Evolutionary conservation across 2,329 filamentous ascomycete species (phyloP), one percentile per base, ranked within the genome.

Genomic region (Fonsecaea pedrosoi): DNA sequence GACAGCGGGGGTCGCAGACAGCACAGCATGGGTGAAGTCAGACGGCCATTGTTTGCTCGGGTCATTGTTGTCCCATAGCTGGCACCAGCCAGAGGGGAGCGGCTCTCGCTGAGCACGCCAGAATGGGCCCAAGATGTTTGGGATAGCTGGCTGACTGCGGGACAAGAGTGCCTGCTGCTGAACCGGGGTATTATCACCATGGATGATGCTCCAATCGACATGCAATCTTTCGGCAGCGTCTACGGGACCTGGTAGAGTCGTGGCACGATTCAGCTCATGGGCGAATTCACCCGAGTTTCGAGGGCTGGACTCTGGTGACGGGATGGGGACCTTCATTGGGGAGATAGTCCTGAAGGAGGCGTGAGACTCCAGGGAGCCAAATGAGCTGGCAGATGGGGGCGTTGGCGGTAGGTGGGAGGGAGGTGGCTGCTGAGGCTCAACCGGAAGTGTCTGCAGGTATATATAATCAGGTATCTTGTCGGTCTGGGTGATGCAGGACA

Each of bases 391-490:
- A 45, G 62, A 66, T 8, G 59, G 65, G 42, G 55, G 58, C 32
- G 59, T 59, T 18, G 30, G 62, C 8, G 45, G 58, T 9, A 60
- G 37, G 21, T 65, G 66, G 10, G 54, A 21, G n/a, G 48, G 32
- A 2, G 40, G 40, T 32, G 50, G 34, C 42, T 15, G 25, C 15
- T 18, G 32, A 2, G 38, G 10, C 2, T 30, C 53, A 18, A 12
- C n/a, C 15, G 56, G 25, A 38, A 45, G 15, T 2, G 64, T 30
- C 18, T 61, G 54, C 21, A 70, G 54, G 50, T 54, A 55, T 54
- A 70, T 70, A 38, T 70, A 65, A 53, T n/a, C 12, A 21, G 68
- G 68, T 1, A 60, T 66, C 32, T 53, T n/a, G 42, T 64, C 62
- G 5, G 60, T 30, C 38, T 60, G 21, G 25, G 60, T 48, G 48